Evolutionary conservation across 257 asterid genomes (phyloP), one percentile per base, ranked within the genome.

Genomic region (Solanum sejunctum): DNA sequence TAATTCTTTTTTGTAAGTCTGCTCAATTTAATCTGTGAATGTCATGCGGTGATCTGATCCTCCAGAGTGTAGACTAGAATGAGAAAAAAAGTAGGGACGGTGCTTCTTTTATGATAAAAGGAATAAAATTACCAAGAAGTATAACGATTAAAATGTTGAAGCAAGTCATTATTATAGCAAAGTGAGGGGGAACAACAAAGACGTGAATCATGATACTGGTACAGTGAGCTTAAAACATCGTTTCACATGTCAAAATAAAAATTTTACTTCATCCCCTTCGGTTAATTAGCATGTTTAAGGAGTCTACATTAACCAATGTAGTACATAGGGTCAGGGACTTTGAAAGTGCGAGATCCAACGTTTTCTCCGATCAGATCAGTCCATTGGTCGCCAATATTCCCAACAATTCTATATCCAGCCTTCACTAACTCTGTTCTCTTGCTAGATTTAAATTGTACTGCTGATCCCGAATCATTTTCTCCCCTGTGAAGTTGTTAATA

Each of bases 381-480:
- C 91, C 91, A 88, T 55, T 86, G 91, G 75, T 90, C 91, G 16
- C 91, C 89, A 20, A 85, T 56, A 17, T 90, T 88, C 52, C 92
- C 89, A 10, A 78, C 32, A 2, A 90, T 85, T 87, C 87, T 86
- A 67, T 88, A 90, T 28, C 92, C 92, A 66, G 51, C 67, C 3
- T 39, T 79, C 28, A 80, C 89, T 6, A 88, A 64, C 39, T 83
- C 86, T 12, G 73, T 83, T 66, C 92, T 88, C 84, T 87, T 86
- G 21, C 6, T 7, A 1, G 91, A 87, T 52, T 91, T 91, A 71
- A 78, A 89, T 67, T 28, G 85, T 41, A 55, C 83, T 13, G 88
- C 15, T 17, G 66, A 32, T 51, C 87, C 84, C 1, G 39, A 26
- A 21, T 89, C 90, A 21, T 72, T 47, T 0, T 36, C 83, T 67